These are phyloP conservation scores for Sporothrix euskadiensis DNA, from an alignment of 2,329 filamentous ascomycete species.

Conservation along the genomic window DNA sequence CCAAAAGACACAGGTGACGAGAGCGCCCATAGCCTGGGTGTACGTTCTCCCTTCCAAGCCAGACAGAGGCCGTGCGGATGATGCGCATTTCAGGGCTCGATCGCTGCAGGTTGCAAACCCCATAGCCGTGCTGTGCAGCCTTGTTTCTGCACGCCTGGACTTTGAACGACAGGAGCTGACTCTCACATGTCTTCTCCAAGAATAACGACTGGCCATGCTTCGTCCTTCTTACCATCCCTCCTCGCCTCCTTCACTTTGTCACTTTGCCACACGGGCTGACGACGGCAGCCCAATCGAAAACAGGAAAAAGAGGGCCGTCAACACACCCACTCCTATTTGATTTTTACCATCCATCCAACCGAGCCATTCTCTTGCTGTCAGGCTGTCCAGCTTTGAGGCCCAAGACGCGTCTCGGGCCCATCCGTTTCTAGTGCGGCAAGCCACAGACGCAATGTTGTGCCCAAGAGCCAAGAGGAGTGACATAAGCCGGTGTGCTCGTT, in stretches of 20 bases:
- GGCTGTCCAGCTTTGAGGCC: neutral
- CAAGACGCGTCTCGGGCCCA: neutral
- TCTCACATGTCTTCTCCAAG: neutral
- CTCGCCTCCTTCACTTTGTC: neutral
- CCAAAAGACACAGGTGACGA: neutral
- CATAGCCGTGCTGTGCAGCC: neutral
- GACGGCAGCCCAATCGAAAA: neutral
- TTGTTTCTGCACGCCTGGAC: neutral
- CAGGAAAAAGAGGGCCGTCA: neutral
- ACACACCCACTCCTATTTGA: neutral
- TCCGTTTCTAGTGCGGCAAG: slow-evolving; percentile 8
- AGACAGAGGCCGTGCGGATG: neutral
- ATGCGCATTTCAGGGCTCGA: neutral
- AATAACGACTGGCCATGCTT: neutral
- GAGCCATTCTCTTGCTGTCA: neutral
- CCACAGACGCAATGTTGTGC: neutral
- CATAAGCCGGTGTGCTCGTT: neutral
- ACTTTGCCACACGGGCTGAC: neutral
- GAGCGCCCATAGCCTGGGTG: too few species aligned
- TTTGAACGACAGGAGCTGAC: neutral
- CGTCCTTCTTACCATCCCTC: neutral
- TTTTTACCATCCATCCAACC: neutral
- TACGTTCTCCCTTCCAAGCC: neutral
- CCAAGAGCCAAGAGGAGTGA: neutral
- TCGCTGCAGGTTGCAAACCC: neutral